Conservation (phyloP, 2,329 filamentous ascomycete species). For the Colletotrichum musicola region DNA sequence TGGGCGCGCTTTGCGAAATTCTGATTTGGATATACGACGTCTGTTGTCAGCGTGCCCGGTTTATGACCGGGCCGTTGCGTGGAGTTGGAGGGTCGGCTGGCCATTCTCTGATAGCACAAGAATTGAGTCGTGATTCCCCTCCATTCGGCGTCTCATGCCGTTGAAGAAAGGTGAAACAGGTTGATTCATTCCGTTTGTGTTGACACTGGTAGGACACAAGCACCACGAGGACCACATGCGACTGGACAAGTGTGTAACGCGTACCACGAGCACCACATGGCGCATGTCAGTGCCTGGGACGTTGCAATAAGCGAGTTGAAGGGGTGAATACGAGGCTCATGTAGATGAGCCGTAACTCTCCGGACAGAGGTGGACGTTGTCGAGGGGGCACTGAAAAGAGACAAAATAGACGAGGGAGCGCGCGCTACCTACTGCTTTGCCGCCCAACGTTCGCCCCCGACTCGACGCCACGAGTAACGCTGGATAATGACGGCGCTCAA, state of each 20-base stretch:
- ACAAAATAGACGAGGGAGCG: slow-evolving; percentile 14
- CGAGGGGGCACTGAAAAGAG: slow-evolving; percentile 7
- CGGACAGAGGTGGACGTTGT: neutral
- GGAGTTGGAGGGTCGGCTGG: slow-evolving; percentile 4
- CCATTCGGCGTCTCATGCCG: neutral
- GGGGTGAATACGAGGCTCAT: slow-evolving; percentile 21
- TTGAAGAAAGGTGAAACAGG: neutral
- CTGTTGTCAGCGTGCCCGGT: neutral
- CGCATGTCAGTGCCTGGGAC: slow-evolving; percentile 11
- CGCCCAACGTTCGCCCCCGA: neutral
- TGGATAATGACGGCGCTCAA: neutral
- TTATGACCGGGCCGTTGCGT: neutral
- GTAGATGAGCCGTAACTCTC: slow-evolving; percentile 9
- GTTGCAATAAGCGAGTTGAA: slow-evolving; percentile 18
- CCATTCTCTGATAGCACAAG: slow-evolving; percentile 22
- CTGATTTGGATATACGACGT: slow-evolving; percentile 33
- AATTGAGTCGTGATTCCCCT: slow-evolving; percentile 21
- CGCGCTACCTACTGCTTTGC: neutral
- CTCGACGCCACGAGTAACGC: neutral
- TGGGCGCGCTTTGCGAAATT: slow-evolving; percentile 55
- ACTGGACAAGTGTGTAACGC: slow-evolving; percentile 6
- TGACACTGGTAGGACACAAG: slow-evolving; percentile 9
- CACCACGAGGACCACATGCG: slow-evolving; percentile 19
- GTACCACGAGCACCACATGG: slow-evolving; percentile 18
- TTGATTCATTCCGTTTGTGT: neutral